phyloP scores from a whole-genome alignment of 345 rosid genomes.

The Pelargonium nanum region DNA sequence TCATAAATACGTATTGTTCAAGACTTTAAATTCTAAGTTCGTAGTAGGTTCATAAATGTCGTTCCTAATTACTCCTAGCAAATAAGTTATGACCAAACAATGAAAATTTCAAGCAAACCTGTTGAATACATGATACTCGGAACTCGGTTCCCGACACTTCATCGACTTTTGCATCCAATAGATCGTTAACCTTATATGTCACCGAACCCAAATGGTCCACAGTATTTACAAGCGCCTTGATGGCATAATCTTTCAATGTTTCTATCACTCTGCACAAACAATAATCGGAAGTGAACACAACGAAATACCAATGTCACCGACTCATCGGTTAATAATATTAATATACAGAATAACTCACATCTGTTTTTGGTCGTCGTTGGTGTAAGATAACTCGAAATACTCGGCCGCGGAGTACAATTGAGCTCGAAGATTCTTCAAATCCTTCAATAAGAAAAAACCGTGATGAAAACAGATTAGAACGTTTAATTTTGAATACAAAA shows the following conservation, averaged over 20 bases:
- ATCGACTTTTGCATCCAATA: slow-evolving; percentile 76
- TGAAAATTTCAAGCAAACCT: slow-evolving; percentile 37
- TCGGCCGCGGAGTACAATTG: slow-evolving; percentile 93
- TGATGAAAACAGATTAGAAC: too few species aligned
- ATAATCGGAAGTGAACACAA: background rate
- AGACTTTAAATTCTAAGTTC: background rate
- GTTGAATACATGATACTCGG: slow-evolving; percentile 74
- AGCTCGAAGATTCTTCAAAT: slow-evolving; percentile 72
- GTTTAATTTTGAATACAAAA: too few species aligned
- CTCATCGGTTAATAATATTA: too few species aligned
- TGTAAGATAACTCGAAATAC: slow-evolving; percentile 78
- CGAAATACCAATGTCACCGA: background rate
- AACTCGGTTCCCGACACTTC: slow-evolving; percentile 69
- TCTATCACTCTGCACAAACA: slow-evolving; percentile 63
- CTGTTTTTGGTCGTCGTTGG: slow-evolving; percentile 71
- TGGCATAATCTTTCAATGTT: slow-evolving; percentile 82
- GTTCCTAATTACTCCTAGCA: too few species aligned
- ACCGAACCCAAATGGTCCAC: slow-evolving; percentile 94
- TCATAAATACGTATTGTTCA: background rate
- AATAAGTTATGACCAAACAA: background rate
- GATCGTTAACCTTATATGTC: slow-evolving; percentile 75
- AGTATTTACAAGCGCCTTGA: slow-evolving; percentile 85
- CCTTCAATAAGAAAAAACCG: slow-evolving; percentile 28
- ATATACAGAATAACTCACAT: slow-evolving; percentile 36
- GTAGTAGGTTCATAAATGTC: background rate